Conservation (phyloP, 1,284 basidiomycete species). For the Ceratobasidium sp. region DNA sequence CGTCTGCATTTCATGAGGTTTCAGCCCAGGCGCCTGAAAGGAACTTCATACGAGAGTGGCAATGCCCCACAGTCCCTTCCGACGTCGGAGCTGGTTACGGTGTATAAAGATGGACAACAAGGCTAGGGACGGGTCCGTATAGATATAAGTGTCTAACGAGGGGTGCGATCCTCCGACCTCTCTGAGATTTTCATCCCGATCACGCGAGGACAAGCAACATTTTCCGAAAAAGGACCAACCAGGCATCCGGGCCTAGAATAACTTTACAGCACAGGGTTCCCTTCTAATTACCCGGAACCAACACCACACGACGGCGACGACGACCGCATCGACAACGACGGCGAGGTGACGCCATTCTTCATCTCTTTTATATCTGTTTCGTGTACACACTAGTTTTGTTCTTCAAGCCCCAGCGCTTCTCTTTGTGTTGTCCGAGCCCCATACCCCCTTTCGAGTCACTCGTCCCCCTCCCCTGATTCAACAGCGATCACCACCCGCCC, state of each 20-base stretch:
- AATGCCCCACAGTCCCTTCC: neutral
- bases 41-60: no score
- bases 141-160: neutral
- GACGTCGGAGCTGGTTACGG: slow-evolving; percentile 4
- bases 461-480: neutral
- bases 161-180: slow-evolving; percentile 13
- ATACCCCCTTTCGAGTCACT: slow-evolving; percentile 16
- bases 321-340: slow-evolving; percentile 5
- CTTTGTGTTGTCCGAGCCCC: slow-evolving; percentile 2
- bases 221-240: slow-evolving; percentile 15
- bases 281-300: slow-evolving; percentile 6
- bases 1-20: no score
- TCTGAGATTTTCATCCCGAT: neutral
- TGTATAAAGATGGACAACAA: neutral
- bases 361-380: slow-evolving; percentile 7
- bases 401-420: neutral
- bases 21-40: no score
- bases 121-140: neutral
- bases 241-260: slow-evolving; percentile 33
- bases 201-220: slow-evolving; percentile 3
- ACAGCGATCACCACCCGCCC: neutral
- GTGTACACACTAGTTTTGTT: slow-evolving; percentile 13
- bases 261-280: slow-evolving; percentile 26
- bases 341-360: neutral
- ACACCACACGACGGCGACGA: slow-evolving; percentile 32